Evolutionary conservation across 2,329 filamentous ascomycete species (phyloP), one percentile per base, ranked within the genome.

Genomic region (Aspergillus hortae): DNA sequence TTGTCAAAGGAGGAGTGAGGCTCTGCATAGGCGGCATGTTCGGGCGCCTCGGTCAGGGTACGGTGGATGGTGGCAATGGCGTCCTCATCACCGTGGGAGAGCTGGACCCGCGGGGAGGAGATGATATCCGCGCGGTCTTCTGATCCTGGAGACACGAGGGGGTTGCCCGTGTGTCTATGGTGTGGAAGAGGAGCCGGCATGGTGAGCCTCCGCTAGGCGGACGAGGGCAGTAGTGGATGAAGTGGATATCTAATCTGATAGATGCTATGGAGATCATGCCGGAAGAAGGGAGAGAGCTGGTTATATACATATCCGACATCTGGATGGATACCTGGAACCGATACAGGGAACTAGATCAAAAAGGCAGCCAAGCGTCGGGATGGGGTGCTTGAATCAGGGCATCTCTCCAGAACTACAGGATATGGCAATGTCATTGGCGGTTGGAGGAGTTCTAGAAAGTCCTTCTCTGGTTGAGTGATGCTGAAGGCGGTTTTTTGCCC

Each of bases 1-100:
- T 81, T 74, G 42, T 81, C 81, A 7, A 90, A 78, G 32, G 86
- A 79, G 48, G 89, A 89, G 11, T 83, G 85, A 1, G 67, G 67
- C 42, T 70, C 67, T 5, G 65, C 32, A 49, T 69, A 67, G 51
- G 44, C 19, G 51, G 58, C 52, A 14, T 53, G 52, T 1, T 50
- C 49, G 19, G 47, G 57, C 14, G 55, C 54, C 33, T 60, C 53
- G 1, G 67, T 70, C 48, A 70, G 44, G 4, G 62, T 65, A 6
- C 56, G 63, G 55, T 68, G 67, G 21, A 70, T 66, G 17, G 66
- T 53, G 6, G 61, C 66, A 46, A 70, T 61, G 10, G 58, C 62
- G 53, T 65, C 55, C 44, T 67, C 67, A 43, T 70, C 66, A 27
- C 58, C 61, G 40, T 61, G 51, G 1, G 60, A 65, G 21, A 65